Base-by-base conservation (phyloP, 495 filamentous ascomycete genomes). In the Parathielavia appendiculata region DNA sequence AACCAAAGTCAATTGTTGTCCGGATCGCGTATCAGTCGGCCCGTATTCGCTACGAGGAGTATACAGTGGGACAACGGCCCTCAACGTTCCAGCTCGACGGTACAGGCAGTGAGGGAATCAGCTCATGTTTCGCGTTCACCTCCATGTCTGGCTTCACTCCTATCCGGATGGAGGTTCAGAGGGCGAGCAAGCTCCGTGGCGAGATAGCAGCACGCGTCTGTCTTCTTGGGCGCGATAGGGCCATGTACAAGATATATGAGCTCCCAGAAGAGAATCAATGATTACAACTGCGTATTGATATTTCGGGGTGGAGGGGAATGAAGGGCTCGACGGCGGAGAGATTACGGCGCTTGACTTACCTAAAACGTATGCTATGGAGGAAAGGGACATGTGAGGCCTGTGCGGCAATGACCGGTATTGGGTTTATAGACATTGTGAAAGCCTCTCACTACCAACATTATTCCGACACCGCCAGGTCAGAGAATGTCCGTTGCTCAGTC, bases 81-180 rank as follows among this genome's bases (percentile, higher is more conserved):
- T 12, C 46, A 0, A 43, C 45, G 26, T 12, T 54, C n/a, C 43
- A 20, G 1, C 30, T 60, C 20, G 16, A 11, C 32, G 20, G 30
- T 10, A 22, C 32, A 4, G 35, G 34, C n/a, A 35, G 39, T 6
- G 14, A 26, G n/a, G 34, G 55, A 36, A 43, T 61, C 5, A 63
- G 60, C 54, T 56, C 41, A 26, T 67, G 52, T 20, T 60, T 64
- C 53, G 56, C 32, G 26, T 63, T 79, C 11, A 62, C 73, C 2
- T 59, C 67, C 30, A 61, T 70, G 12, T 61, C 68, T 5, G 63
- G 60, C 10, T 79, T 82, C 48, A 55, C 64, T 1, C 78, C 79
- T 1, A 61, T 69, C 11, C 74, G 72, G 54, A 79, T 83, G 70
- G 77, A 79, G 51, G 66, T 78, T 7, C 73, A 71, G 40, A 63